Percentiles rank a stretch among this genome's conserved stretches.
Evolutionary conservation across 768 basidiomycete genomes (phyloP).

Genomic region (Mycena maculata): DNA sequence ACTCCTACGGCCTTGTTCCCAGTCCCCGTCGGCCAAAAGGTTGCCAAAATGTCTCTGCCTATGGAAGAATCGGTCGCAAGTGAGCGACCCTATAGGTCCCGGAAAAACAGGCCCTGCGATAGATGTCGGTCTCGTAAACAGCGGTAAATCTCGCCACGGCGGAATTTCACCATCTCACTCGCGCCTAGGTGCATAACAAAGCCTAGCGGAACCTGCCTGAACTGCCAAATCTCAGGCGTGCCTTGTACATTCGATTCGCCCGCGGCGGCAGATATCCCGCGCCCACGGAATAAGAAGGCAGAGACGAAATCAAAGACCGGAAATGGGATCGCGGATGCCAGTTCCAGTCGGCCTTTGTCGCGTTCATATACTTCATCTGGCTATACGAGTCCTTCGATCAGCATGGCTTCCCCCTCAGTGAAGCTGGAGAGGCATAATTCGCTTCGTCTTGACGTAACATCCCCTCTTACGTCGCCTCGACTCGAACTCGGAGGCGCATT

Average conservation of each 20-base stretch:
- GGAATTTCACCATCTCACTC: background rate
- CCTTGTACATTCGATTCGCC: constrained; percentile 34
- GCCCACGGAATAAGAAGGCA: constrained; percentile 32
- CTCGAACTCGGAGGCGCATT: constrained; percentile 32
- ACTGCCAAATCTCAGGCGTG: constrained; percentile 35
- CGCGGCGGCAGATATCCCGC: constrained; percentile 30
- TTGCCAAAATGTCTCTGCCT: too few species aligned
- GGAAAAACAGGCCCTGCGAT: constrained; percentile 28
- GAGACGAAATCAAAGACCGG: constrained; percentile 26
- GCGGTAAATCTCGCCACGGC: constrained; percentile 8
- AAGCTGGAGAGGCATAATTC: constrained; percentile 35
- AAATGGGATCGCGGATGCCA: constrained; percentile 21
- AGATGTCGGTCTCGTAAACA: constrained; percentile 30
- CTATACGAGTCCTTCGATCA: constrained; percentile 30
- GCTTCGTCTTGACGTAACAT: constrained; percentile 34
- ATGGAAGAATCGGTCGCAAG: constrained; percentile 1
- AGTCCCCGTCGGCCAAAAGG: constrained; percentile 27
- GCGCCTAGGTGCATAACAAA: constrained; percentile 30
- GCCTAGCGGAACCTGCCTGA: constrained; percentile 32
- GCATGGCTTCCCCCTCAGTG: constrained; percentile 24
- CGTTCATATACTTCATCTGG: constrained; percentile 28
- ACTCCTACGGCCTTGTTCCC: background rate
- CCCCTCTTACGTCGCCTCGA: constrained; percentile 31
- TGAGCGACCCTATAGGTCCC: constrained; percentile 22
- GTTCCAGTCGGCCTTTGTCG: constrained; percentile 18